Evolutionary conservation across 2,329 filamentous ascomycete genomes (phyloP).

Genomic region (Phyllosticta paracitricarpa): DNA sequence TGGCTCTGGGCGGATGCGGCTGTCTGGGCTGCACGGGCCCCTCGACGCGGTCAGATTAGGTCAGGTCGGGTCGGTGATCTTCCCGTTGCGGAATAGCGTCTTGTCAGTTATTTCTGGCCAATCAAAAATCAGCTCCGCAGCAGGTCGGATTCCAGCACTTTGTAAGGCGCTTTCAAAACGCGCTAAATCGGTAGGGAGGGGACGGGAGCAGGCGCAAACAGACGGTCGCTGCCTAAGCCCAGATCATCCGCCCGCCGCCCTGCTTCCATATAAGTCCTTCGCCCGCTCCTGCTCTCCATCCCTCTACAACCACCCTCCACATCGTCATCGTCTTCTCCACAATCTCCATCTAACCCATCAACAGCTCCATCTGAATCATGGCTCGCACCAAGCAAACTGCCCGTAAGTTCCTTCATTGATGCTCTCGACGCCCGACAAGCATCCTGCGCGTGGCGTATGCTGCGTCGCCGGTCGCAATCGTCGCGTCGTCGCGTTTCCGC

Average conservation of each 20-base stretch:
- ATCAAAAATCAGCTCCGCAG: neutral
- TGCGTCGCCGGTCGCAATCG: slow-evolving; percentile 13
- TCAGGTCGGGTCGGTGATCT: neutral
- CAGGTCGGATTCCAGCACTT: slow-evolving; percentile 13
- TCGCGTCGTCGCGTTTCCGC: slow-evolving; percentile 12
- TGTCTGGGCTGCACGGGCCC: neutral
- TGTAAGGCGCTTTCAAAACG: slow-evolving; percentile 11
- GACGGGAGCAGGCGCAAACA: slow-evolving; percentile 2
- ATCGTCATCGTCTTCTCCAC: slow-evolving; percentile 11
- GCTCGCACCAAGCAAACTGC: slow-evolving; percentile 48
- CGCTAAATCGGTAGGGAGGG: slow-evolving; percentile 10
- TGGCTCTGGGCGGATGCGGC: no score
- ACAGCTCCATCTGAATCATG: slow-evolving; percentile 27
- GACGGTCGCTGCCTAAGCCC: slow-evolving; percentile 15
- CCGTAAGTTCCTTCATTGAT: slow-evolving; percentile 34
- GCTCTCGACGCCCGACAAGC: neutral
- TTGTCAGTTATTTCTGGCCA: slow-evolving; percentile 4
- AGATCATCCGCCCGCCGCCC: slow-evolving; percentile 25
- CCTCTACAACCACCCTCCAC: slow-evolving; percentile 21
- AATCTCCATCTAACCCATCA: slow-evolving; percentile 18
- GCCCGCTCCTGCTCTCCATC: slow-evolving; percentile 25
- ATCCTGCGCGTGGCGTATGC: slow-evolving; percentile 17
- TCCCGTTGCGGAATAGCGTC: slow-evolving; percentile 9
- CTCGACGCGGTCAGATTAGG: slow-evolving; percentile 4
- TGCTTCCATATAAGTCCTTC: slow-evolving; percentile 24